A percentile compares a stretch with the other conserved stretches of the same genome.
These are phyloP conservation scores for Lippia alba DNA, from an alignment of 305 asterid genomes.

Conservation along the genomic window DNA sequence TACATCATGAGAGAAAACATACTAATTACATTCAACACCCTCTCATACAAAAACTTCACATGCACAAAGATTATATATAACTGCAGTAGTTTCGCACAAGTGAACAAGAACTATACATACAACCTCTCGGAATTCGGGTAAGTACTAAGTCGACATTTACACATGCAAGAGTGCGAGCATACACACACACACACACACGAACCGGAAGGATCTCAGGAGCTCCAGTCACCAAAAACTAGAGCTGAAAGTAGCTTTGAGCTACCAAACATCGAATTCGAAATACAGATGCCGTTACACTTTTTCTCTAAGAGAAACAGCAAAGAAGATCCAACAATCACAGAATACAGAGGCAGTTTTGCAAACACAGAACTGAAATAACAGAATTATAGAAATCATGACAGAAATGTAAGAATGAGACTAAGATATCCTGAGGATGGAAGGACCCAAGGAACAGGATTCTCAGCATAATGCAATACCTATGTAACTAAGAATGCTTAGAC, in stretches of 20 bases:
- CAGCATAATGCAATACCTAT: conserved; percentile 1
- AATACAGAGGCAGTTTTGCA: conserved; percentile 14
- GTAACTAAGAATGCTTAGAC: too few species aligned
- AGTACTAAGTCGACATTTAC: too few species aligned
- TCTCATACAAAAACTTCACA: too few species aligned
- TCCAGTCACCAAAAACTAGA: not conserved
- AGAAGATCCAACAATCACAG: not conserved
- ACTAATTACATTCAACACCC: too few species aligned
- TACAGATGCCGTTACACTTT: not conserved
- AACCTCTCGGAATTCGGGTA: not conserved
- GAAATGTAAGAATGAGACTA: not conserved
- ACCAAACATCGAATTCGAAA: not conserved
- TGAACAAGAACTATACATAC: not conserved
- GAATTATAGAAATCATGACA: not conserved
- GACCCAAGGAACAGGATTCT: not conserved
- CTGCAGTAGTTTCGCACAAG: not conserved
- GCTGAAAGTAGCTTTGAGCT: conserved; percentile 10
- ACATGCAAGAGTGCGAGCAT: too few species aligned
- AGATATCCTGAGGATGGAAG: not conserved
- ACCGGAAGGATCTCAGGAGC: not conserved
- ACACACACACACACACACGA: too few species aligned
- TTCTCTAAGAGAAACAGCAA: not conserved
- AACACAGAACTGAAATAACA: not conserved
- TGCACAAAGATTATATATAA: not conserved
- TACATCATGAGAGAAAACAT: too few species aligned